A percentile compares a stretch with the other conserved stretches of the same genome.
Evolutionary conservation across 345 rosid species (phyloP).

Genomic region (Litchi chinensis): DNA sequence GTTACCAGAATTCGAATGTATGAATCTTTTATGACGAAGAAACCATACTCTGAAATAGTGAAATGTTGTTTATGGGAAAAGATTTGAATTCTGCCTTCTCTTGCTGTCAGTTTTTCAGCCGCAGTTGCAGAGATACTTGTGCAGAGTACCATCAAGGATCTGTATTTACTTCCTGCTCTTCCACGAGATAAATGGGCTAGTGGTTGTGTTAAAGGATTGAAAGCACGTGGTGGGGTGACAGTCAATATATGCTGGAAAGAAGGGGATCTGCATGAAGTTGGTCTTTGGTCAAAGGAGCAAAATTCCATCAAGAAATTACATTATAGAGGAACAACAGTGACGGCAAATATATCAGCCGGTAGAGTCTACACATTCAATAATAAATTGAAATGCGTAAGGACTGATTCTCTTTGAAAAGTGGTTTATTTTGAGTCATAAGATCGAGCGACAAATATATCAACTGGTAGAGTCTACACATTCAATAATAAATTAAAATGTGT

Average conservation of each 20-base stretch:
- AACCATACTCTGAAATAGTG: not conserved
- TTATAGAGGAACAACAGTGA: slow-evolving; percentile 53
- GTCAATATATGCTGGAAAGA: slow-evolving; percentile 77
- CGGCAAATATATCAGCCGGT: slow-evolving; percentile 45
- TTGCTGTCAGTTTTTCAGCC: slow-evolving; percentile 61
- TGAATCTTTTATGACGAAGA: not conserved
- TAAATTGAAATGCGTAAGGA: slow-evolving; percentile 47
- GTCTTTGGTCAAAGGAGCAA: slow-evolving; percentile 51
- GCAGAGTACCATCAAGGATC: slow-evolving; percentile 74
- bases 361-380: slow-evolving; percentile 59
- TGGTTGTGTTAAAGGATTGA: slow-evolving; percentile 73
- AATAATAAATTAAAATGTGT: slow-evolving; percentile 52
- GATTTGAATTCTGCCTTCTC: not conserved
- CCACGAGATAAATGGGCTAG: slow-evolving; percentile 79
- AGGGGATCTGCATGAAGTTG: slow-evolving; percentile 72
- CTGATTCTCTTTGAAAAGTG: slow-evolving; percentile 14
- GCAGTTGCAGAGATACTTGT: slow-evolving; percentile 86
- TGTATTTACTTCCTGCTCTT: slow-evolving; percentile 85
- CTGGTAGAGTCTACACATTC: slow-evolving; percentile 59
- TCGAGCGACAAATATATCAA: slow-evolving; percentile 33
- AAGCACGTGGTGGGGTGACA: slow-evolving; percentile 78
- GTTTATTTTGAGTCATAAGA: too few relatives aligned
- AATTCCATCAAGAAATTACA: slow-evolving; percentile 43
- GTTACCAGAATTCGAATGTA: not conserved
- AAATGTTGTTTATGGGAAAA: not conserved